Base-by-base conservation (phyloP, 805 yeast genomes). In the Yamadazyma kitorensis region DNA sequence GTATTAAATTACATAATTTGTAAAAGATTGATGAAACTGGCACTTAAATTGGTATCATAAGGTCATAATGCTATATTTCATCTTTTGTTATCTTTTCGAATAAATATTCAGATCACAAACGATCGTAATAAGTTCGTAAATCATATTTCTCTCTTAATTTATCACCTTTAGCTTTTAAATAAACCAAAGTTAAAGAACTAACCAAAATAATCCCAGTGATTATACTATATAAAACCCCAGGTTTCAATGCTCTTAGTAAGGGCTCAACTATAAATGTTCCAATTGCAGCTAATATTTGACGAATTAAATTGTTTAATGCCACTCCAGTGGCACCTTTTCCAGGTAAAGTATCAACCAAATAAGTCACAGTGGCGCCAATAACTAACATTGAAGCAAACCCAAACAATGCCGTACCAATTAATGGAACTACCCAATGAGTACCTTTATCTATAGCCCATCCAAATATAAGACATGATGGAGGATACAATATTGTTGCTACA, bases 291-390 rank as follows among this genome's bases (percentile, higher is more conserved):
- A 83, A 61, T 2, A 77, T 61, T 68, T 79, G 83, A 47, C 96
- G 69, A 13, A 82, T 66, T 36, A 86, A 70, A 51, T 86, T 87
- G 49, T 84, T 86, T 32, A 87, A 55, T 0, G 95, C 95, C 31
- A 86, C 85, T 1, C 94, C 95, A 0, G 95, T 83, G 10, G 95
- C 89, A 26, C 95, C 94, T 48, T 80, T 72, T 0, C 95, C 94
- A 0, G 96, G 95, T 28, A 87, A 66, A 1, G 87, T 77, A 51
- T 86, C 96, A 1, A 86, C 88, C 37, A 86, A 61, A 50, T 86
- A 87, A 0, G 95, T 86, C 3, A 82, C 75, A 0, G 87, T 82
- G 6, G 86, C 77, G 3, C 94, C 93, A 45, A 86, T 85, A 3
- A 84, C 76, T 58, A 86, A 76, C 93, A 86, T 83, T 21, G 86